Conservation (phyloP, 108 stramenopile species). For the Fragilariopsis cylindrus region DNA sequence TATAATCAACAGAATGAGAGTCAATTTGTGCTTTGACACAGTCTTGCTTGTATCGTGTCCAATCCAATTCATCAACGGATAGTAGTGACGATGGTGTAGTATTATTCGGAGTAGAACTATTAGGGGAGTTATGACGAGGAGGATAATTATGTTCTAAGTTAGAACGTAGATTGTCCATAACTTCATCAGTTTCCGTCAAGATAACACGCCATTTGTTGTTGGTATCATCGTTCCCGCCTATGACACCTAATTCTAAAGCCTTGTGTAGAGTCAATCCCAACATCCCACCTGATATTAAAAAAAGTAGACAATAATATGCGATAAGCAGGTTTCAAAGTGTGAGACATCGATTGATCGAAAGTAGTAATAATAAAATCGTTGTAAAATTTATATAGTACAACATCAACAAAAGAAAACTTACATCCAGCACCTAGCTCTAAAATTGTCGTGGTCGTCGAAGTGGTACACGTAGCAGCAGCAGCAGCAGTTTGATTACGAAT, state of each 20-base stretch:
- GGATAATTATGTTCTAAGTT: slow-evolving; percentile 37
- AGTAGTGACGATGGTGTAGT: background rate
- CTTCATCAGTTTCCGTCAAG: slow-evolving; percentile 64
- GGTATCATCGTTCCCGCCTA: background rate
- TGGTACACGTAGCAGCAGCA: no score
- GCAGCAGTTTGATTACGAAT: background rate
- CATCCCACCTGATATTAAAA: background rate
- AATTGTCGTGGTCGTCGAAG: background rate
- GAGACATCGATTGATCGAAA: no score
- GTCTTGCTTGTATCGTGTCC: slow-evolving; percentile 56
- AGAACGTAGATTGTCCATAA: slow-evolving; percentile 45
- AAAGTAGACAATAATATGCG: no score
- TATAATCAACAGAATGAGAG: slow-evolving; percentile 64
- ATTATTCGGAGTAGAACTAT: background rate
- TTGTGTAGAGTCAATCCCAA: slow-evolving; percentile 23
- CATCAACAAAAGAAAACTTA: no score
- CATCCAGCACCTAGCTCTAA: slow-evolving; percentile 10
- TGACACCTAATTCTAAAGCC: slow-evolving; percentile 21
- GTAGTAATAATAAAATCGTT: no score
- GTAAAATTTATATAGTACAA: no score
- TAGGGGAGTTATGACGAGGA: background rate
- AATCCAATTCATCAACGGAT: slow-evolving; percentile 44
- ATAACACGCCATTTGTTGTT: slow-evolving; percentile 38
- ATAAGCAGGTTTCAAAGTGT: no score
- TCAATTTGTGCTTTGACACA: slow-evolving; percentile 31